phyloP scores from a whole-genome alignment of 1,284 basidiomycete genomes.

The Taiwanofungus camphoratus region DNA sequence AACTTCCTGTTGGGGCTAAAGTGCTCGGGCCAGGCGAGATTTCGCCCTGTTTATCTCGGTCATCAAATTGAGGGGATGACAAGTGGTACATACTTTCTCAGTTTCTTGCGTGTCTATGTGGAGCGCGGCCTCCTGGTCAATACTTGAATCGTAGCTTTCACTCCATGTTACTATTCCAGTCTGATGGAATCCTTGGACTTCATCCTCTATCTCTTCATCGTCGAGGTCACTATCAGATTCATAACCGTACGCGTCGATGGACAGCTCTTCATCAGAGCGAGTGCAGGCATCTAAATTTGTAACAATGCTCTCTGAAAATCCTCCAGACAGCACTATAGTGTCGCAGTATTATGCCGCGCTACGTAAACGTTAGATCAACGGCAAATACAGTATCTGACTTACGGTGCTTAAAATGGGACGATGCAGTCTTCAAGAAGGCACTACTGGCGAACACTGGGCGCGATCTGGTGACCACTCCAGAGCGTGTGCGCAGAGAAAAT shows the following conservation, averaged over 20 bases:
- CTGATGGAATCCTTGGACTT: too few relatives aligned
- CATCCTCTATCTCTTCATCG: conserved; percentile 1
- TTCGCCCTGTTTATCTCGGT: too few relatives aligned
- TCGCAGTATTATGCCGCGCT: too few relatives aligned
- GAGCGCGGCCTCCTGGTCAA: too few relatives aligned
- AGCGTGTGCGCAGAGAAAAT: conserved; percentile 11
- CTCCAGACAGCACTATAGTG: conserved; percentile 5
- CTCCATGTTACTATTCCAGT: too few relatives aligned
- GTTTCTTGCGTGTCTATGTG: too few relatives aligned
- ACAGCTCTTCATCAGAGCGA: background rate
- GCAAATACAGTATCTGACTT: conserved; percentile 5
- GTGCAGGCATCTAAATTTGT: background rate
- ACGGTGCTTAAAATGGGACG: conserved; percentile 13
- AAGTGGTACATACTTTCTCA: too few relatives aligned
- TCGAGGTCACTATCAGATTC: conserved; percentile 11
- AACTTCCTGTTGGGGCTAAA: too few relatives aligned
- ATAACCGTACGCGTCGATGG: conserved; percentile 7
- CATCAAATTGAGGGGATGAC: too few relatives aligned
- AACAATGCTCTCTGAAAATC: background rate
- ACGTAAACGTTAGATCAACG: background rate
- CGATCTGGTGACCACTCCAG: conserved; percentile 12
- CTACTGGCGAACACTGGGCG: conserved; percentile 16
- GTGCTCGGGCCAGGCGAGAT: too few relatives aligned
- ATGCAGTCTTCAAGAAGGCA: conserved; percentile 9
- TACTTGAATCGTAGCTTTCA: too few relatives aligned